A percentile compares a stretch with the other conserved stretches of the same genome.
These are phyloP conservation scores for Pseudopithomyces chartarum DNA, from an alignment of 2,329 filamentous ascomycete genomes.

Conservation along the genomic window DNA sequence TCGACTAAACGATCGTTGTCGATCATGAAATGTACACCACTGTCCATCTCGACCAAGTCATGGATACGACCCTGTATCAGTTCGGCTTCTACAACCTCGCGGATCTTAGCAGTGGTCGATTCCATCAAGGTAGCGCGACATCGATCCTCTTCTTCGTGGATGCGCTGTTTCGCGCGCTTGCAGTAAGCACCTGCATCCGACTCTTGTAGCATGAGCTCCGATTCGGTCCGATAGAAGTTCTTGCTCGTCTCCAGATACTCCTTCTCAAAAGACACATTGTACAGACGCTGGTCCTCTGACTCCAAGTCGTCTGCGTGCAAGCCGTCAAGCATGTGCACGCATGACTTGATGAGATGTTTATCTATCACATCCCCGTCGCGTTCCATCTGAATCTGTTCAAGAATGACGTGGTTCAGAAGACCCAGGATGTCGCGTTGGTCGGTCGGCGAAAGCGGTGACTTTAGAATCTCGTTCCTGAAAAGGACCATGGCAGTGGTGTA, in stretches of 20 bases:
- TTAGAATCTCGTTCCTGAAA: conserved; percentile 85
- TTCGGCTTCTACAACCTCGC: conserved; percentile 77
- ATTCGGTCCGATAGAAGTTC: conserved; percentile 77
- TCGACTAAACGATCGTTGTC: conserved; percentile 84
- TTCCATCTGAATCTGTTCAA: conserved; percentile 93
- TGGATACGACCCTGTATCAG: conserved; percentile 77
- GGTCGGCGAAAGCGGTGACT: conserved; percentile 56
- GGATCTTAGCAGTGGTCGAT: conserved; percentile 73
- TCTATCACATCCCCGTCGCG: conserved; percentile 88
- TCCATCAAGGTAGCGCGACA: conserved; percentile 81
- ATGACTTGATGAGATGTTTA: conserved; percentile 78
- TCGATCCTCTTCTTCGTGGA: conserved; percentile 80
- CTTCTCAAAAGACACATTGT: conserved; percentile 81
- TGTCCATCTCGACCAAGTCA: conserved; percentile 85
- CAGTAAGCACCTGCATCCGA: conserved; percentile 84
- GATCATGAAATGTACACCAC: conserved; percentile 86
- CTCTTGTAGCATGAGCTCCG: conserved; percentile 73
- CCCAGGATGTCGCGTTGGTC: conserved; percentile 65
- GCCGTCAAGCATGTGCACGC: conserved; percentile 85
- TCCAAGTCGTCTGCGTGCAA: conserved; percentile 84
- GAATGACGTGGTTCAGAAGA: conserved; percentile 78
- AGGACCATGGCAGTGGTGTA: conserved; percentile 84
- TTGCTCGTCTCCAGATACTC: conserved; percentile 74
- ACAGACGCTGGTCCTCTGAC: conserved; percentile 78
- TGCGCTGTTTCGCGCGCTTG: conserved; percentile 71